phyloP scores from a whole-genome alignment of 805 yeast species.

The Lachancea quebecensis region DNA sequence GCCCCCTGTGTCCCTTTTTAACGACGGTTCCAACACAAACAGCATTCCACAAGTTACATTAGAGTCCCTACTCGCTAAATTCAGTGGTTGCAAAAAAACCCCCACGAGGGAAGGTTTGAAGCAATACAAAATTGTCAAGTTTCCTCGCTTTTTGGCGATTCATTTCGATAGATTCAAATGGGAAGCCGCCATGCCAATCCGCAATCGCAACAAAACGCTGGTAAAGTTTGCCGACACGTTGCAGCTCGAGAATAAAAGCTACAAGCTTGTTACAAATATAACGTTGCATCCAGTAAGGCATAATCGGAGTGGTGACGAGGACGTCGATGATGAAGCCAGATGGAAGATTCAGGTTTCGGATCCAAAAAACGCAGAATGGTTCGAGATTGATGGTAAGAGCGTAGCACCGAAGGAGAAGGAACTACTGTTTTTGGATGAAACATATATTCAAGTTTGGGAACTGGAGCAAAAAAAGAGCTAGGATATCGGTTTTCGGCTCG shows the following conservation, averaged over 20 bases:
- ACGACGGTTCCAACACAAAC: slow-evolving; percentile 37
- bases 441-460: slow-evolving; percentile 65
- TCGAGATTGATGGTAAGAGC: slow-evolving; percentile 47
- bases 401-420: slow-evolving; percentile 46
- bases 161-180: slow-evolving; percentile 49
- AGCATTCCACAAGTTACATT: slow-evolving; percentile 49
- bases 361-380: slow-evolving; percentile 43
- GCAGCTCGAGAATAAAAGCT: slow-evolving; percentile 30
- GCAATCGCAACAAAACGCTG: slow-evolving; percentile 51
- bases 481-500: neutral
- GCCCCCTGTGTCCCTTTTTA: slow-evolving; percentile 51
- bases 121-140: slow-evolving; percentile 34
- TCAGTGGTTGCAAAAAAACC: slow-evolving; percentile 29
- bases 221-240: slow-evolving; percentile 46
- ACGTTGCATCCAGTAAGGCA: slow-evolving; percentile 24
- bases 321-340: slow-evolving; percentile 28
- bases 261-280: slow-evolving; percentile 45
- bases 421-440: slow-evolving; percentile 53
- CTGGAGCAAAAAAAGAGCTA: neutral
- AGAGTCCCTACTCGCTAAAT: slow-evolving; percentile 38
- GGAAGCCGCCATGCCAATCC: slow-evolving; percentile 29
- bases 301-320: slow-evolving; percentile 17
- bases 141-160: slow-evolving; percentile 51
- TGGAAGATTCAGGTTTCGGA: slow-evolving; percentile 49
- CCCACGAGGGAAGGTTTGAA: slow-evolving; percentile 33